Percentiles rank a stretch among this genome's conserved stretches.
Conservation (phyloP, 2,329 filamentous ascomycete genomes). For the Trichoderma lentiforme region DNA sequence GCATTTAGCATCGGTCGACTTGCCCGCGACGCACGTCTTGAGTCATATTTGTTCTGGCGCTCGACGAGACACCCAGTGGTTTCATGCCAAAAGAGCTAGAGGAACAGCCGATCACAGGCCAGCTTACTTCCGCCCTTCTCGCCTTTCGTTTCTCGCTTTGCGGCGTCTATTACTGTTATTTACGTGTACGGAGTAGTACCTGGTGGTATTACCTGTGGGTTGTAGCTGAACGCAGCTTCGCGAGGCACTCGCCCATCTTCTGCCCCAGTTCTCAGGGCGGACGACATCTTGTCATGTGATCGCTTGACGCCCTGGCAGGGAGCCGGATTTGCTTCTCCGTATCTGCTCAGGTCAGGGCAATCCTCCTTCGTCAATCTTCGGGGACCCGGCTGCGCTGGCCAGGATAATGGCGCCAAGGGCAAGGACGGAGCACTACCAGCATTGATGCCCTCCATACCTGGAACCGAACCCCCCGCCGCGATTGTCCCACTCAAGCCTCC, state of each 20-base stretch:
- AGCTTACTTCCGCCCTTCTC: background rate
- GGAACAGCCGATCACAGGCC: background rate
- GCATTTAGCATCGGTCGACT: background rate
- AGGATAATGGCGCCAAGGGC: background rate
- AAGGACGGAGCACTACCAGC: background rate
- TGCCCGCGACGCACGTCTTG: background rate
- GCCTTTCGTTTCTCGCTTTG: background rate
- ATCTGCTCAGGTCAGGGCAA: background rate
- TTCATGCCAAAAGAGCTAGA: background rate
- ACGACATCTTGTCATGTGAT: conserved; percentile 1
- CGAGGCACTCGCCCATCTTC: background rate
- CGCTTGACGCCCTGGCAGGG: background rate
- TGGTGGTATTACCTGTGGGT: background rate
- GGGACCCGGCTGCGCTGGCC: conserved; percentile 4
- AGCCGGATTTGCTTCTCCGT: background rate
- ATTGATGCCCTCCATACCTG: conserved; percentile 1
- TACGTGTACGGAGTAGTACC: background rate
- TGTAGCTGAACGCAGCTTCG: background rate
- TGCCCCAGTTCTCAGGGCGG: background rate
- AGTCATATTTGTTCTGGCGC: background rate
- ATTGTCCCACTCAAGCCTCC: conserved; percentile 16
- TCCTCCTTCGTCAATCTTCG: conserved; percentile 8
- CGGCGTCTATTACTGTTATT: background rate
- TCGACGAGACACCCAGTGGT: background rate
- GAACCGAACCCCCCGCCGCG: conserved; percentile 18